These are phyloP conservation scores for Grosmannia huntii DNA, from an alignment of 2,329 filamentous ascomycete species.

Conservation along the genomic window DNA sequence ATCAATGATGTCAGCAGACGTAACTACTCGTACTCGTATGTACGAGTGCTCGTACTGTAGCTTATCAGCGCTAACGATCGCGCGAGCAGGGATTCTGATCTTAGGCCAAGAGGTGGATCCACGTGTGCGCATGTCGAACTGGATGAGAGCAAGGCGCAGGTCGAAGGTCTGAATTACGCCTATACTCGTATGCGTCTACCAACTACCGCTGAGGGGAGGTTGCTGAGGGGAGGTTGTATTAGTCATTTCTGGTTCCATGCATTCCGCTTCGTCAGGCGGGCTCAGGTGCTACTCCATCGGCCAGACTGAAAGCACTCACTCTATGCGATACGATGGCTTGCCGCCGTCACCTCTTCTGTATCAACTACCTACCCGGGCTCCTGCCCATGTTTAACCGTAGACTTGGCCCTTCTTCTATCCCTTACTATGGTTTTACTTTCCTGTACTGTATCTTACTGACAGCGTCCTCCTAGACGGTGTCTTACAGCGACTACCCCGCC, in stretches of 20 bases:
- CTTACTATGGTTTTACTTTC: not conserved
- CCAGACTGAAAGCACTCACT: not conserved
- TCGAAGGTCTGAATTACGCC: not conserved
- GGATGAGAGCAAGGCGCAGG: not conserved
- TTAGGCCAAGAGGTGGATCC: conserved; percentile 1
- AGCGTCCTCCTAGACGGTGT: not conserved
- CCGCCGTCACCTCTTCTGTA: too few relatives aligned
- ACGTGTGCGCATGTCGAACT: not conserved
- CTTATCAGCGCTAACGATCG: not conserved
- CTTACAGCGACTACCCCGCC: conserved; percentile 1
- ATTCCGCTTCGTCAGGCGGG: not conserved
- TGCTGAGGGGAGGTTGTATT: too few relatives aligned
- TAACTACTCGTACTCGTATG: too few relatives aligned
- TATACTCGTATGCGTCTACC: not conserved
- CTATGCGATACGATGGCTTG: too few relatives aligned
- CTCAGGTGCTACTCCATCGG: not conserved
- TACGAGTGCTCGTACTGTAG: too few relatives aligned
- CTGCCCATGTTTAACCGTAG: not conserved
- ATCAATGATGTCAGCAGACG: conserved; percentile 2
- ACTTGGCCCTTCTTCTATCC: not conserved
- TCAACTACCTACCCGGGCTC: too few relatives aligned
- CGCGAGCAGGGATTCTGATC: not conserved
- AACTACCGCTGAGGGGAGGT: not conserved
- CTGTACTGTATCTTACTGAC: not conserved
- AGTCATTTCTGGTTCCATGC: not conserved